These are phyloP conservation scores for Xylariaceae sp. DNA, from an alignment of 2,329 filamentous ascomycete genomes.

Conservation along the genomic window DNA sequence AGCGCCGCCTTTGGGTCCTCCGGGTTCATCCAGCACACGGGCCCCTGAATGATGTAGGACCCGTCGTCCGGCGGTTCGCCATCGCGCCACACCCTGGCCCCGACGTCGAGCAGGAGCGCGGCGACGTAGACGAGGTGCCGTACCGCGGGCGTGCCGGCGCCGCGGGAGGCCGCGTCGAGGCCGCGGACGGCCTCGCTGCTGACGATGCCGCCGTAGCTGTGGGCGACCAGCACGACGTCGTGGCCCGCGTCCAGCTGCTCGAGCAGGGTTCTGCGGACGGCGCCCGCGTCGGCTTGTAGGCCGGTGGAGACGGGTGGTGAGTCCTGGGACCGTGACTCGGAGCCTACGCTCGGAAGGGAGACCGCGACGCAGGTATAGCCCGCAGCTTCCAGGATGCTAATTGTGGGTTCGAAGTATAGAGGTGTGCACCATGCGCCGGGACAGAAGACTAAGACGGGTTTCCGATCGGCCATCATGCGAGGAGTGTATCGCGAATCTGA, in stretches of 20 bases:
- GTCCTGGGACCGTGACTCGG: conserved; percentile 7
- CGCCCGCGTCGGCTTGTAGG: conserved; percentile 12
- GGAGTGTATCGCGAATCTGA: not conserved
- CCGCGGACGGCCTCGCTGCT: conserved; percentile 14
- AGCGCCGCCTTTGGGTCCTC: not conserved
- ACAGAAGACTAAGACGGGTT: conserved; percentile 13
- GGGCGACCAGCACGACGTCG: conserved; percentile 12
- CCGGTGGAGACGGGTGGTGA: conserved; percentile 4
- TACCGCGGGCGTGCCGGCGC: conserved; percentile 7
- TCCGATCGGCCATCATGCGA: conserved; percentile 7
- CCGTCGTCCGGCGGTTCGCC: conserved; percentile 1
- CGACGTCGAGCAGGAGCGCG: conserved; percentile 13
- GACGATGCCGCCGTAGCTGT: conserved; percentile 19
- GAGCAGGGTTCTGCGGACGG: conserved; percentile 9
- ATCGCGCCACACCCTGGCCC: conserved; percentile 12
- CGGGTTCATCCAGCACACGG: conserved; percentile 10
- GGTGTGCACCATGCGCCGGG: conserved; percentile 15
- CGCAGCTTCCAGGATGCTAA: conserved; percentile 10
- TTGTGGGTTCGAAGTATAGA: conserved; percentile 9
- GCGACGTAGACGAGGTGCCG: conserved; percentile 15
- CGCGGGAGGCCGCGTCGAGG: conserved; percentile 11
- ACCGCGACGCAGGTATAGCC: conserved; percentile 12
- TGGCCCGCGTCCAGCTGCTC: conserved; percentile 13
- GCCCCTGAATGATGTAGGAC: conserved; percentile 6
- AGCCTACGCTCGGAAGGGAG: conserved; percentile 11